Evolutionary conservation across 495 filamentous ascomycete species (phyloP).

Genomic region (Chaetomium fimeti): DNA sequence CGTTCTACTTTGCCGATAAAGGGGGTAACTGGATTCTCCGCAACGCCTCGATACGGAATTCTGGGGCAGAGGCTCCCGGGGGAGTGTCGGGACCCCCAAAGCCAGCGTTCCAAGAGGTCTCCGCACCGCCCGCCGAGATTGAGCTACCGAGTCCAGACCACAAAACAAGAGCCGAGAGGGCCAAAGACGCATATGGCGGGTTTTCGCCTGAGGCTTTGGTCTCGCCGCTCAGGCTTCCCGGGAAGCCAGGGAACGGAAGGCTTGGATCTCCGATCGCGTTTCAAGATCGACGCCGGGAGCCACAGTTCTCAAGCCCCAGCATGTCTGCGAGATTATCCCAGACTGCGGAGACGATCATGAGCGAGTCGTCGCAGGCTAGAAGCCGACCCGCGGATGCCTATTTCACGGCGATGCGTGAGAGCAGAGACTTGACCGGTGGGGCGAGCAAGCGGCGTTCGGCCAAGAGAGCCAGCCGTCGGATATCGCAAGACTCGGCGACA

Average conservation of each 20-base stretch:
- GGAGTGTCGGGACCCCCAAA: slow-evolving; percentile 23
- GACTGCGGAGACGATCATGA: slow-evolving; percentile 12
- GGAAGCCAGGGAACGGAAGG: slow-evolving; percentile 19
- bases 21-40: slow-evolving; percentile 48
- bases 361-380: not conserved
- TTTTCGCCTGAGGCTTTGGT: slow-evolving; percentile 33
- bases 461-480: slow-evolving; percentile 18
- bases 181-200: slow-evolving; percentile 30
- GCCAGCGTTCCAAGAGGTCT: slow-evolving; percentile 15
- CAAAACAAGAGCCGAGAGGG: slow-evolving; percentile 43
- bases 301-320: slow-evolving; percentile 13
- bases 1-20: slow-evolving; percentile 46
- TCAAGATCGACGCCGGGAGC: slow-evolving; percentile 23
- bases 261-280: slow-evolving; percentile 35
- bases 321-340: slow-evolving; percentile 14
- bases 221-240: slow-evolving; percentile 29
- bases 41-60: slow-evolving; percentile 21
- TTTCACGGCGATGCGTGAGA: slow-evolving; percentile 23
- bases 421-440: slow-evolving; percentile 22
- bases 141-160: slow-evolving; percentile 44
- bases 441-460: slow-evolving; percentile 19
- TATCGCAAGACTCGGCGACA: slow-evolving; percentile 32
- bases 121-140: slow-evolving; percentile 22
- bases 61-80: slow-evolving; percentile 1
- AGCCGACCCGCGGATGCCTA: slow-evolving; percentile 16